These are phyloP conservation scores for Phytophthora constricta DNA, from an alignment of 352 stramenopile species.

Conservation along the genomic window DNA sequence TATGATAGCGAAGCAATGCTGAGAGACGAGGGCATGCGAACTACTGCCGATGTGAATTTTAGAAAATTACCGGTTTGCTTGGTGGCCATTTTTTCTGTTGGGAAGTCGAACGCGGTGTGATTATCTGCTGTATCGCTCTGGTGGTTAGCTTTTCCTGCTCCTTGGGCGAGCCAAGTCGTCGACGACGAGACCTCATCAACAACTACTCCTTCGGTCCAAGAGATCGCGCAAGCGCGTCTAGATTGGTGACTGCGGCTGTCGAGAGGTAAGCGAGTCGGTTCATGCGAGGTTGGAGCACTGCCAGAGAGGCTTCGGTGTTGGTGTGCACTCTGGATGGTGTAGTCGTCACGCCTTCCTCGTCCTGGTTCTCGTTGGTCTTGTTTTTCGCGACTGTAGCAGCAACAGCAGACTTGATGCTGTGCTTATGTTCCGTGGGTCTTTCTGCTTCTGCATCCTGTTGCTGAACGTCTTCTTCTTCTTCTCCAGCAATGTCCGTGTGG, in stretches of 20 bases:
- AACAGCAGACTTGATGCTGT: not conserved
- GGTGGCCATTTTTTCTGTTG: too few relatives aligned
- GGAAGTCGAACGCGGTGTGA: too few relatives aligned
- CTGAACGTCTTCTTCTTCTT: not conserved
- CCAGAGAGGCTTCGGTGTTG: slow-evolving; percentile 24
- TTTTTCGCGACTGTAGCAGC: not conserved
- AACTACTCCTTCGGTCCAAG: slow-evolving; percentile 29
- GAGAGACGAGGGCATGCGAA: too few relatives aligned
- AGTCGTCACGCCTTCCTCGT: not conserved
- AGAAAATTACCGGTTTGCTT: too few relatives aligned
- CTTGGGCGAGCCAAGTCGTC: too few relatives aligned
- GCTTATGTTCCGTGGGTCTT: not conserved
- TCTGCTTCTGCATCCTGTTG: not conserved
- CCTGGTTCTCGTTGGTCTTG: slow-evolving; percentile 20
- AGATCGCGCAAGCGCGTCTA: slow-evolving; percentile 32
- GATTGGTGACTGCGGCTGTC: slow-evolving; percentile 20
- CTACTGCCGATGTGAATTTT: slow-evolving; percentile 9
- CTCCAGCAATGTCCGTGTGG: not conserved
- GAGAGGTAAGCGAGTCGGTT: slow-evolving; percentile 32
- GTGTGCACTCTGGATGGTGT: not conserved
- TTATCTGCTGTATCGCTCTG: too few relatives aligned
- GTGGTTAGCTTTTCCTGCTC: too few relatives aligned
- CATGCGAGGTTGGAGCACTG: slow-evolving; percentile 33
- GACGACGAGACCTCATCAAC: not conserved
- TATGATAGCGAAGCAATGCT: too few relatives aligned